These are phyloP conservation scores for Rhinocladiella similis DNA, from an alignment of 2,329 filamentous ascomycete species.

Conservation along the genomic window DNA sequence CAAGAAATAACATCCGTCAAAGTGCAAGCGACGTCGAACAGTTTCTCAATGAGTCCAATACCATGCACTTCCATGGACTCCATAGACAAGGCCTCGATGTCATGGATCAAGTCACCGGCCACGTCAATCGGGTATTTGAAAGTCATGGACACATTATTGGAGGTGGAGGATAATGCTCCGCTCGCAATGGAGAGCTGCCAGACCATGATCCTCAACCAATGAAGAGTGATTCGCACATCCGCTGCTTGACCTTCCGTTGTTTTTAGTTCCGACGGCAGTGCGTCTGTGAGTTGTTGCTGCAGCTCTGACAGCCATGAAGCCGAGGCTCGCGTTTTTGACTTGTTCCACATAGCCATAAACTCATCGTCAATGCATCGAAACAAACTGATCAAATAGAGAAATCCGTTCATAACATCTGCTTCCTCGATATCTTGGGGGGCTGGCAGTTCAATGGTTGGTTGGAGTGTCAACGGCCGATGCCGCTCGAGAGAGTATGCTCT, in stretches of 20 bases:
- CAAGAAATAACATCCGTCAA: slow-evolving; percentile 71
- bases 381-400: slow-evolving; percentile 61
- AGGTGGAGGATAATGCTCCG: slow-evolving; percentile 63
- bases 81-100: slow-evolving; percentile 70
- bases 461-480: slow-evolving; percentile 65
- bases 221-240: slow-evolving; percentile 60
- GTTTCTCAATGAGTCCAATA: slow-evolving; percentile 76
- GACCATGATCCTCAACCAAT: slow-evolving; percentile 70
- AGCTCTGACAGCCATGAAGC: slow-evolving; percentile 58
- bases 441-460: slow-evolving; percentile 63
- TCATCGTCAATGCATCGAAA: slow-evolving; percentile 67
- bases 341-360: slow-evolving; percentile 67
- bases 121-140: slow-evolving; percentile 66
- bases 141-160: slow-evolving; percentile 59
- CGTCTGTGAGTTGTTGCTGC: slow-evolving; percentile 54
- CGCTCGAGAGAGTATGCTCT: slow-evolving; percentile 69
- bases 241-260: slow-evolving; percentile 29
- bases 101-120: slow-evolving; percentile 61
- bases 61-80: slow-evolving; percentile 74
- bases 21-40: slow-evolving; percentile 73
- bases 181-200: slow-evolving; percentile 71
- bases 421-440: slow-evolving; percentile 57
- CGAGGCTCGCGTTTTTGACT: slow-evolving; percentile 59
- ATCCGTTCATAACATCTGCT: slow-evolving; percentile 56
- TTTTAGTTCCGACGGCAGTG: slow-evolving; percentile 22